phyloP scores from a whole-genome alignment of 2,329 filamentous ascomycete species.

The Neophaeococcomyces mojaviensis region DNA sequence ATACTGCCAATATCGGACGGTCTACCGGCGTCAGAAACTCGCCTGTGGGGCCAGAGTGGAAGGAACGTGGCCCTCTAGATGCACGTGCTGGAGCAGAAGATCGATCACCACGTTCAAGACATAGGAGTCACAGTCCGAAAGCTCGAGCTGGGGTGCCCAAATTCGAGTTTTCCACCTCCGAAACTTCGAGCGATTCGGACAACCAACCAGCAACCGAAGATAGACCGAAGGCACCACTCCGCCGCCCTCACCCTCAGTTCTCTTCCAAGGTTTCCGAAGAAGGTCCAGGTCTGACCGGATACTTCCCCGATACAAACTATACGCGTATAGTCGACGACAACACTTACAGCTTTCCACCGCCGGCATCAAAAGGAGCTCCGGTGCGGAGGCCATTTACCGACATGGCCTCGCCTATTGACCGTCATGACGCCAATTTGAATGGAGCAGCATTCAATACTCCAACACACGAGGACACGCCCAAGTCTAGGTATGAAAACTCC shows the following conservation, averaged over 20 bases:
- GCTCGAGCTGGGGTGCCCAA: conserved; percentile 19
- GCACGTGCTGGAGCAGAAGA: conserved; percentile 32
- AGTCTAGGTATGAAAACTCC: conserved; percentile 1
- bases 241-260: conserved; percentile 11
- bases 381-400: conserved; percentile 15
- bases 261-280: conserved; percentile 5
- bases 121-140: conserved; percentile 40
- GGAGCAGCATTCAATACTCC: background rate
- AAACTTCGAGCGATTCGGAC: conserved; percentile 25
- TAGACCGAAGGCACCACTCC: conserved; percentile 32
- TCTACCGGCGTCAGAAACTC: conserved; percentile 48
- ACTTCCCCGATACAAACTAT: conserved; percentile 22
- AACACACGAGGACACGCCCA: background rate
- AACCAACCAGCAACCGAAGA: conserved; percentile 14
- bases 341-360: conserved; percentile 20
- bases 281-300: conserved; percentile 17
- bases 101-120: conserved; percentile 25
- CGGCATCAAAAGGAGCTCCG: conserved; percentile 14
- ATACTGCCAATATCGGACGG: conserved; percentile 43
- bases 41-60: conserved; percentile 29
- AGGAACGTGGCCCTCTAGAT: conserved; percentile 25
- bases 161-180: conserved; percentile 17
- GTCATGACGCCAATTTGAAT: background rate
- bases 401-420: conserved; percentile 12
- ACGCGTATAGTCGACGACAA: conserved; percentile 17